A percentile compares a stretch with the other conserved stretches of the same genome.
Evolutionary conservation across 1,139 yeast species (phyloP).

Genomic region (Blastobotrys ciferrii): DNA sequence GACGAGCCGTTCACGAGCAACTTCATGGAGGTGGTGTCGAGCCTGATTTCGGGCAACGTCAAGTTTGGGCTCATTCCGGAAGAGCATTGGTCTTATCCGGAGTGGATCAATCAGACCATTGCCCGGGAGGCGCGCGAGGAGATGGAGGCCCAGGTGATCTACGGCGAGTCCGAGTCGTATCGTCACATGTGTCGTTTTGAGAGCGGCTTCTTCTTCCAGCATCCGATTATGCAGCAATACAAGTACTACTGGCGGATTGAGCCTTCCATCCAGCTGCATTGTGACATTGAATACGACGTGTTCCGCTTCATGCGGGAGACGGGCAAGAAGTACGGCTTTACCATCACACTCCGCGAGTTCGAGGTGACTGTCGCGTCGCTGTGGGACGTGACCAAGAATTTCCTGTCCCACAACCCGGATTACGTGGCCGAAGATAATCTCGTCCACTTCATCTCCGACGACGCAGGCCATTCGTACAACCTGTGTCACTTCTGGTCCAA

Average conservation of each 20-base stretch:
- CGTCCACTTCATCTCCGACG: slow-evolving; percentile 70
- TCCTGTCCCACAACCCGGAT: slow-evolving; percentile 62
- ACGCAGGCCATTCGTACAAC: slow-evolving; percentile 56
- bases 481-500: slow-evolving; percentile 89
- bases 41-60: slow-evolving; percentile 56
- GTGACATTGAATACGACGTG: slow-evolving; percentile 79
- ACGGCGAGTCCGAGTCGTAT: slow-evolving; percentile 65
- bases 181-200: slow-evolving; percentile 91
- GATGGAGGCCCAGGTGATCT: slow-evolving; percentile 52
- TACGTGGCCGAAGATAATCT: slow-evolving; percentile 63
- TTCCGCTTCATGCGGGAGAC: slow-evolving; percentile 79
- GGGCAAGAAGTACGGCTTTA: slow-evolving; percentile 71
- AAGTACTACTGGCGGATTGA: slow-evolving; percentile 95
- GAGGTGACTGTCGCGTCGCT: slow-evolving; percentile 72
- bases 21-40: slow-evolving; percentile 45
- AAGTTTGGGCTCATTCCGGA: slow-evolving; percentile 62
- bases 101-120: slow-evolving; percentile 54
- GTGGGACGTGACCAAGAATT: slow-evolving; percentile 74
- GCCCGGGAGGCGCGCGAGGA: slow-evolving; percentile 52
- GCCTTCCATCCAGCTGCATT: slow-evolving; percentile 73
- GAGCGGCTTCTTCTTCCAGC: slow-evolving; percentile 86
- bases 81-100: slow-evolving; percentile 75
- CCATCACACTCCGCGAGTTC: slow-evolving; percentile 79
- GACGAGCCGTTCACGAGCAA: slow-evolving; percentile 55
- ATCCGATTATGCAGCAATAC: slow-evolving; percentile 65